Base-by-base conservation (phyloP, 2,329 filamentous ascomycete genomes). In the Thermothelomyces thermophilus region DNA sequence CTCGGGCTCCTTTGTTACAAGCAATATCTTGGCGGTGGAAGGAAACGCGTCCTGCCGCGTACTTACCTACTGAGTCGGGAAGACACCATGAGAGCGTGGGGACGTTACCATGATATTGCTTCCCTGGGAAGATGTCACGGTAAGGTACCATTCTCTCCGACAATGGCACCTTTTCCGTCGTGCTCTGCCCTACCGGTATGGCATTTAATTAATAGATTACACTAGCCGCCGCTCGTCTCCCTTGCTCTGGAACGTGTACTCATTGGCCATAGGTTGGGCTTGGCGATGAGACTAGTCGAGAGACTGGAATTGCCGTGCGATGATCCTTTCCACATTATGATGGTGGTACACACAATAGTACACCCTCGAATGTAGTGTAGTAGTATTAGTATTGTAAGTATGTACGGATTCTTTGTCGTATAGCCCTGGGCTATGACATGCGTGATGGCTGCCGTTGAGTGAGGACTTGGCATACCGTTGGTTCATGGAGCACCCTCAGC, bases 171-270 rank as follows among this genome's bases (percentile, higher is more conserved):
- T 10, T 11, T 31, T 24, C 42, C 26, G 39, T 37, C 33, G 33
- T n/a, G 19, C 37, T 54, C 53, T 58, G 57, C 55, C 55, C 56
- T 59, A 58, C 52, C 52, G 55, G 39, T 56, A 55, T 46, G 17
- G 30, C 10, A 30, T 22, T 46, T 42, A 54, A 43, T 42, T 52
- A n/a, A n/a, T n/a, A n/a, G n/a, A n/a, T n/a, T n/a, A n/a, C n/a
- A n/a, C n/a, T n/a, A 7, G 11, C 34, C 53, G 16, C 50, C 50
- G 50, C 50, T 55, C 54, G 52, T 42, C 50, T 54, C 41, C 22
- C 30, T 28, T 33, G 34, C 16, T 34, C 16, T 53, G 50, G 47
- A 47, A 51, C 46, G 17, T 24, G 10, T 22, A n/a, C 5, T 39
- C 17, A 54, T 57, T 57, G 51, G 55, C 39, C 16, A 35, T 7